phyloP scores from a whole-genome alignment of 1,284 basidiomycete genomes.

The Rugiboletus extremiorientalis region DNA sequence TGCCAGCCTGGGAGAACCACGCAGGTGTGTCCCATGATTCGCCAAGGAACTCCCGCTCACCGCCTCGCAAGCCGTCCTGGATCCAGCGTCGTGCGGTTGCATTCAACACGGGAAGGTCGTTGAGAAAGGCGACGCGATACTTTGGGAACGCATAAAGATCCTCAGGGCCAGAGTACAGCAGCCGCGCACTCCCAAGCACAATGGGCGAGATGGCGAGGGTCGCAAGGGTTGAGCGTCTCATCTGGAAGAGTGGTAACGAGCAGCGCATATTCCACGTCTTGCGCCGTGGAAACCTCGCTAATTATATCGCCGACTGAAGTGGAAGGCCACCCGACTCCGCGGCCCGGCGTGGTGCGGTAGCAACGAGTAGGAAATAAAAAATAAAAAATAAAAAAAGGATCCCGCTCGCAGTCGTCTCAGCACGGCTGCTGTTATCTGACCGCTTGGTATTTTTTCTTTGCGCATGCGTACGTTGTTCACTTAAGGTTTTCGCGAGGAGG shows the following conservation, averaged over 20 bases:
- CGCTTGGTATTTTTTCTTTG: not conserved
- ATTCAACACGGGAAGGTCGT: constrained; percentile 72
- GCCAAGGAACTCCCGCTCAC: constrained; percentile 75
- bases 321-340: constrained; percentile 24
- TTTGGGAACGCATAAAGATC: constrained; percentile 86
- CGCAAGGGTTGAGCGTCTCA: constrained; percentile 21
- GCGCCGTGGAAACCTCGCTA: constrained; percentile 21
- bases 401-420: not conserved
- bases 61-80: constrained; percentile 62
- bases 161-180: constrained; percentile 70
- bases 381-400: not conserved
- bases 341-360: constrained; percentile 11
- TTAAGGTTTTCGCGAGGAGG: constrained; percentile 19
- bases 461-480: constrained; percentile 1
- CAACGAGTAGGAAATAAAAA: not conserved
- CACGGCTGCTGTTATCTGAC: constrained; percentile 5
- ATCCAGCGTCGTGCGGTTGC: constrained; percentile 76
- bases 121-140: constrained; percentile 79
- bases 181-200: constrained; percentile 39
- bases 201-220: constrained; percentile 19
- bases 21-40: constrained; percentile 52
- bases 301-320: constrained; percentile 37
- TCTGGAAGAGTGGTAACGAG: constrained; percentile 3
- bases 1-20: constrained; percentile 37
- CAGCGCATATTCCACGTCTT: constrained; percentile 14